Percentiles rank a stretch among this genome's conserved stretches.
Conservation (phyloP, 176 grass and related monocot genomes). For the Hyparrhenia diplandra region DNA sequence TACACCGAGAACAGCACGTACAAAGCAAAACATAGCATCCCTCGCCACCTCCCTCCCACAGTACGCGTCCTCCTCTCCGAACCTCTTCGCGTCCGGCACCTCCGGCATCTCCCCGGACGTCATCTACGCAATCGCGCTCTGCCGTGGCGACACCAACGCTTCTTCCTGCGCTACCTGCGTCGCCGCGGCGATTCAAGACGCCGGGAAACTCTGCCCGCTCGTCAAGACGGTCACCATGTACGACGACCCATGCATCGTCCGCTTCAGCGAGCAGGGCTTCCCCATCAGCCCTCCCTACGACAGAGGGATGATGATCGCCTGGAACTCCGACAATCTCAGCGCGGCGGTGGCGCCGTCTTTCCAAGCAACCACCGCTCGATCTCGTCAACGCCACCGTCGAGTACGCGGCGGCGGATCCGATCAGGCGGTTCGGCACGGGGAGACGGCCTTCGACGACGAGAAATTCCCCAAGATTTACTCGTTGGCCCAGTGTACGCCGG, state of each 20-base stretch:
- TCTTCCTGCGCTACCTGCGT: conserved; percentile 26
- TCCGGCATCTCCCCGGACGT: conserved; percentile 11
- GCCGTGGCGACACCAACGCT: conserved; percentile 36
- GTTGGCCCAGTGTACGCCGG: conserved; percentile 51
- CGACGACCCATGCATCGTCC: no score
- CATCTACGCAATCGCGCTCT: conserved; percentile 32
- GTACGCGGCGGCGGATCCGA: conserved; percentile 24
- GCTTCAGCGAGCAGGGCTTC: conserved; percentile 46
- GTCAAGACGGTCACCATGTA: no score
- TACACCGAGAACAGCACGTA: conserved; percentile 26
- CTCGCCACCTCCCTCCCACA: conserved; percentile 20
- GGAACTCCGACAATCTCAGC: conserved; percentile 6
- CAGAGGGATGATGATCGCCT: background rate
- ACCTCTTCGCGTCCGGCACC: background rate
- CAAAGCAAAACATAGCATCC: conserved; percentile 28
- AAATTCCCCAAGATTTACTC: conserved; percentile 32
- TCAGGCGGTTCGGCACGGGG: conserved; percentile 36
- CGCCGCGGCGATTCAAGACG: background rate
- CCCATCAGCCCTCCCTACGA: background rate
- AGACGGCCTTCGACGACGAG: background rate
- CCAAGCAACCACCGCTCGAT: background rate
- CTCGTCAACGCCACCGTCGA: conserved; percentile 43
- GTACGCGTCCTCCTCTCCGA: background rate
- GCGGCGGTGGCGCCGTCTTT: background rate
- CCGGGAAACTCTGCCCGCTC: conserved; percentile 9